These are phyloP conservation scores for Poteriospumella lacustris DNA, from an alignment of 108 stramenopile species.

Conservation along the genomic window DNA sequence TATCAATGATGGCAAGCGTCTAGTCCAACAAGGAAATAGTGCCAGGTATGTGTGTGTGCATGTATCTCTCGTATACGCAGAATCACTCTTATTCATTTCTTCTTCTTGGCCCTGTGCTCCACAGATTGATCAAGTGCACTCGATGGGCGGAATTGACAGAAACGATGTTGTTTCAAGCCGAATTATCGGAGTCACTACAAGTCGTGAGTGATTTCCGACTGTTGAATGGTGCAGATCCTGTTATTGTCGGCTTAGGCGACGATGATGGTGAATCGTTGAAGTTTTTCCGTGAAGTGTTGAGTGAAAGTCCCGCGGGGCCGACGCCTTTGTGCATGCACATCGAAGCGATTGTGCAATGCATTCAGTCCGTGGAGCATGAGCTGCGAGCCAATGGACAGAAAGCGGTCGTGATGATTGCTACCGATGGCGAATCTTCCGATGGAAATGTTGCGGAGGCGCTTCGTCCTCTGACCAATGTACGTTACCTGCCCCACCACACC, in stretches of 20 bases:
- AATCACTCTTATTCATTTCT: neutral
- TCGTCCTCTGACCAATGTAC: neutral
- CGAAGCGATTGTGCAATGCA: neutral
- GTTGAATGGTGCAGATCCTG: constrained; percentile 24
- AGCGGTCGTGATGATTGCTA: constrained; percentile 19
- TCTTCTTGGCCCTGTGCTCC: neutral
- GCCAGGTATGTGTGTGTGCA: neutral
- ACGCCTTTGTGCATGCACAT: constrained; percentile 22
- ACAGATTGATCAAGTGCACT: constrained; percentile 10
- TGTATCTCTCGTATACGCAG: too few species aligned
- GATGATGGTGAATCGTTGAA: neutral
- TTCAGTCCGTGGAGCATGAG: neutral
- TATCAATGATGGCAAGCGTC: neutral
- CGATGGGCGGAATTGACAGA: constrained; percentile 19
- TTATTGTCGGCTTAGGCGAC: neutral
- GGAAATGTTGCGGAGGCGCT: constrained; percentile 6
- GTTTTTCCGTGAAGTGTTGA: constrained; percentile 15
- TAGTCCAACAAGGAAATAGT: neutral
- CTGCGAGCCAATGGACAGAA: constrained; percentile 13
- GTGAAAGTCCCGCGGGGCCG: constrained; percentile 3
- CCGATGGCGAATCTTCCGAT: constrained; percentile 18
- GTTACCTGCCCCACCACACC: neutral
- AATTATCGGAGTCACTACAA: neutral
- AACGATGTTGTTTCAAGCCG: neutral
- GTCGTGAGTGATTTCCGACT: constrained; percentile 6